Evolutionary conservation across 345 rosid species (phyloP).

Genomic region (Citrus unshiu): DNA sequence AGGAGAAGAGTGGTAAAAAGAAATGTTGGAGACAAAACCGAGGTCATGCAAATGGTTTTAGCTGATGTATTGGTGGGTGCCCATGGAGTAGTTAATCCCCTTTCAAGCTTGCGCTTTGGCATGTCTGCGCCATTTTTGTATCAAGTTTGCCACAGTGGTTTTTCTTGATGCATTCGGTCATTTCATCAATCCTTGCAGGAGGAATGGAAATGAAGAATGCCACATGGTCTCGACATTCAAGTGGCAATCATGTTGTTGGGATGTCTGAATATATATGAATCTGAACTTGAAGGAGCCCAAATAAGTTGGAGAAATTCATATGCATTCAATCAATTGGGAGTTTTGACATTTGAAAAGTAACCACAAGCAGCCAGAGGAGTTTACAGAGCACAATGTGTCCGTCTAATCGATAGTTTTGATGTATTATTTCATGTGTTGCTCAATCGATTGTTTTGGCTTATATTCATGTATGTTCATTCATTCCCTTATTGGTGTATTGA

Average conservation of each 20-base stretch:
- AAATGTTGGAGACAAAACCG: too few relatives aligned
- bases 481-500: background rate
- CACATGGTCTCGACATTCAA: too few relatives aligned
- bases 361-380: background rate
- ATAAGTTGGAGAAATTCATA: background rate
- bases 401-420: background rate
- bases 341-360: too few relatives aligned
- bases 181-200: background rate
- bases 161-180: background rate
- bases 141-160: background rate
- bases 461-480: background rate
- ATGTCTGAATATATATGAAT: too few relatives aligned
- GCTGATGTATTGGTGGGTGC: too few relatives aligned
- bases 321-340: too few relatives aligned
- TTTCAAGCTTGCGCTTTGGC: constrained; percentile 45
- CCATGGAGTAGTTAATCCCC: too few relatives aligned
- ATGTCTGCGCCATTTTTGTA: background rate
- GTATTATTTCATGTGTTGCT: background rate
- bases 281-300: background rate
- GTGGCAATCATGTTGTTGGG: too few relatives aligned
- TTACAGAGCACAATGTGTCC: too few relatives aligned
- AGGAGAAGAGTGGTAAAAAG: too few relatives aligned
- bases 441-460: background rate
- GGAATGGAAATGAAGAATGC: background rate
- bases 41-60: too few relatives aligned